These are phyloP conservation scores for Gaeumannomyces sp. DNA, from an alignment of 2,329 filamentous ascomycete species.

Conservation along the genomic window DNA sequence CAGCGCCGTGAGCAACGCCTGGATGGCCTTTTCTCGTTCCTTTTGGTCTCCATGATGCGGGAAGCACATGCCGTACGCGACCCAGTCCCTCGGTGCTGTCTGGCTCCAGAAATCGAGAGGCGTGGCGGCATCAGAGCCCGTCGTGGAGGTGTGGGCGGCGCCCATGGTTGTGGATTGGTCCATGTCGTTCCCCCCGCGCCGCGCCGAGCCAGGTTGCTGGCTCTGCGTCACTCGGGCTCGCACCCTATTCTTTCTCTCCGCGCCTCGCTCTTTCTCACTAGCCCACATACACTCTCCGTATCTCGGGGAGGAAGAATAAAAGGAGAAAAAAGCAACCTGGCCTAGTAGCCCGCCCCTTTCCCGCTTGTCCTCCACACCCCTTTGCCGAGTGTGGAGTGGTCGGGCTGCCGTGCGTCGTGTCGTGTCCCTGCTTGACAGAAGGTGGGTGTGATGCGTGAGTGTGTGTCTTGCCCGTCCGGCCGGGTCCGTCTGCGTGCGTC, in stretches of 20 bases:
- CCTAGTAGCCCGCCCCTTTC: neutral
- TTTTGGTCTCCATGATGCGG: neutral
- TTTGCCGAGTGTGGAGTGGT: neutral
- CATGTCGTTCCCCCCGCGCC: neutral
- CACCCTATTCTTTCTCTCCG: neutral
- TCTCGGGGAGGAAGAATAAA: neutral
- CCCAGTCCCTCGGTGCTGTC: constrained; percentile 8
- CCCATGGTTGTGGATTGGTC: neutral
- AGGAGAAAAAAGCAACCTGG: neutral
- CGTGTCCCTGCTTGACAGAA: neutral
- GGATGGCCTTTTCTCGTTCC: neutral
- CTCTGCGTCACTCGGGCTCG: neutral
- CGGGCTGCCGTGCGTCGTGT: neutral
- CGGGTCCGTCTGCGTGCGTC: neutral
- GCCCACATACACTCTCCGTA: neutral
- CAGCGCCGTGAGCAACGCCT: constrained; percentile 12
- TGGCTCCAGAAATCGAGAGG: constrained; percentile 6
- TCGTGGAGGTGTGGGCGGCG: neutral
- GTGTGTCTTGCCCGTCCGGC: neutral
- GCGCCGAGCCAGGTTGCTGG: neutral
- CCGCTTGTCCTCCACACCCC: neutral
- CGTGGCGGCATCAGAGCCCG: neutral
- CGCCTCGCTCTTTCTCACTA: neutral
- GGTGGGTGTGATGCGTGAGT: neutral
- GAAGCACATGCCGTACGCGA: constrained; percentile 8